phyloP scores from a whole-genome alignment of 495 filamentous ascomycete genomes.

The Penicillium turbatum region DNA sequence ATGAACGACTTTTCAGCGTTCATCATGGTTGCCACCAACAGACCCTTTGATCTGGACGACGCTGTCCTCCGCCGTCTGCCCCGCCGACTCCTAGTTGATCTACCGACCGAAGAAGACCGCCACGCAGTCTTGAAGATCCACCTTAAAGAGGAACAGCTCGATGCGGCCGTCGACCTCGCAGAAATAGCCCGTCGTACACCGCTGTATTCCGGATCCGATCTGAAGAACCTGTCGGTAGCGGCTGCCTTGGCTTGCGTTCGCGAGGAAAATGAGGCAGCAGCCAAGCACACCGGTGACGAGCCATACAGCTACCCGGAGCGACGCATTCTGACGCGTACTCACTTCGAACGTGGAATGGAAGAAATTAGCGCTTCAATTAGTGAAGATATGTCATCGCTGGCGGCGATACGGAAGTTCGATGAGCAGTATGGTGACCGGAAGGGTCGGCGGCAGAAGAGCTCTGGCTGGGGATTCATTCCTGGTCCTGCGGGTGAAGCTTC shows the following conservation, averaged over 20 bases:
- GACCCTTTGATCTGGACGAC: slow-evolving; percentile 93
- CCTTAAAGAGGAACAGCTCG: slow-evolving; percentile 70
- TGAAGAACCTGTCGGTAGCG: slow-evolving; percentile 90
- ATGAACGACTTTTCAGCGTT: slow-evolving; percentile 83
- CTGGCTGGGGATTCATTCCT: slow-evolving; percentile 43
- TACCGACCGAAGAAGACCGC: slow-evolving; percentile 75
- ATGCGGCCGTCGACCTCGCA: slow-evolving; percentile 61
- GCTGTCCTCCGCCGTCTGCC: slow-evolving; percentile 82
- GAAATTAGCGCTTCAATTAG: slow-evolving; percentile 92
- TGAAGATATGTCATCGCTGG: slow-evolving; percentile 86
- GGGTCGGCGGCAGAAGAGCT: slow-evolving; percentile 58
- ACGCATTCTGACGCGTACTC: slow-evolving; percentile 58
- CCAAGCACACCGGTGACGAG: slow-evolving; percentile 45
- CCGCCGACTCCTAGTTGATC: slow-evolving; percentile 77
- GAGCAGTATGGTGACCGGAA: slow-evolving; percentile 92
- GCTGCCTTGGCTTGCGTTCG: slow-evolving; percentile 85
- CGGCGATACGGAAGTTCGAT: slow-evolving; percentile 90
- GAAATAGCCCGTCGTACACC: slow-evolving; percentile 71
- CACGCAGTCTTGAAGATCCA: slow-evolving; percentile 79
- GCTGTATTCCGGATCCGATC: slow-evolving; percentile 93
- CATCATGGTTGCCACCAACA: slow-evolving; percentile 98
- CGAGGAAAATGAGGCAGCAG: slow-evolving; percentile 67
- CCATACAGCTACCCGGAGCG: slow-evolving; percentile 60
- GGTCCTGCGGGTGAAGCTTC: slow-evolving; percentile 20
- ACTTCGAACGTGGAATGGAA: slow-evolving; percentile 81